Evolutionary conservation across 495 filamentous ascomycete genomes (phyloP).

Genomic region (Penicillium canariense): DNA sequence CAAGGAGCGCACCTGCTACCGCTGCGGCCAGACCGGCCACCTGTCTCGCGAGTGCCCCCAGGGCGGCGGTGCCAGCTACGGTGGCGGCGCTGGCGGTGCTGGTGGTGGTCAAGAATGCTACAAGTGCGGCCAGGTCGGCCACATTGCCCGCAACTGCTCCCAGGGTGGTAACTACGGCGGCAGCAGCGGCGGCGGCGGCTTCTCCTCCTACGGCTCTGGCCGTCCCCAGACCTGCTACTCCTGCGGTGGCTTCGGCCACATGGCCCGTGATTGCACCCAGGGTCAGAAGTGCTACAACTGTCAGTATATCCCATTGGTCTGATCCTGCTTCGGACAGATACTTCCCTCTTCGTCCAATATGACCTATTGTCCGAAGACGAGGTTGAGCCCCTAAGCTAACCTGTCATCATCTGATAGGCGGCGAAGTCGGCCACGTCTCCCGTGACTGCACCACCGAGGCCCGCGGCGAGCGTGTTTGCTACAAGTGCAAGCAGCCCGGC

Average conservation of each 20-base stretch:
- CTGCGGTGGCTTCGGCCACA: conserved; percentile 93
- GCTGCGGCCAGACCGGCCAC: conserved; percentile 84
- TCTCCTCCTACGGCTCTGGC: conserved; percentile 3
- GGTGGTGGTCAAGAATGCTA: conserved; percentile 81
- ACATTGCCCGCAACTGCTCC: conserved; percentile 95
- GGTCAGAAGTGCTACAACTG: conserved; percentile 99
- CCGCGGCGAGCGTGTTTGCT: conserved; percentile 90
- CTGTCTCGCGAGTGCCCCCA: conserved; percentile 89
- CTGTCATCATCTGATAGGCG: conserved; percentile 45
- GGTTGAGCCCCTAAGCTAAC: too few species aligned
- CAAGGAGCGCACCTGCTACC: conserved; percentile 97
- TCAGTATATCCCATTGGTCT: conserved; percentile 30
- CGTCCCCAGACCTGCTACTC: conserved; percentile 89
- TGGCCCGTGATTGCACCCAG: conserved; percentile 96
- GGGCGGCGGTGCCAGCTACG: conserved; percentile 40
- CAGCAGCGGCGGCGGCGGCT: conserved; percentile 40
- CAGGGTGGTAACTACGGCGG: conserved; percentile 56
- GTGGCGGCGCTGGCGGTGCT: conserved; percentile 44
- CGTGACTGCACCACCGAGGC: conserved; percentile 93
- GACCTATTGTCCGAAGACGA: too few species aligned
- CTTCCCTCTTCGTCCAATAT: too few species aligned
- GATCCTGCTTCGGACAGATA: neutral
- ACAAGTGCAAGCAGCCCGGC: conserved; percentile 98
- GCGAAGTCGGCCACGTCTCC: conserved; percentile 89
- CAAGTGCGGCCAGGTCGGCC: conserved; percentile 96